These are phyloP conservation scores for Chrysoporthe cubensis DNA, from an alignment of 2,329 filamentous ascomycete genomes.

Conservation along the genomic window DNA sequence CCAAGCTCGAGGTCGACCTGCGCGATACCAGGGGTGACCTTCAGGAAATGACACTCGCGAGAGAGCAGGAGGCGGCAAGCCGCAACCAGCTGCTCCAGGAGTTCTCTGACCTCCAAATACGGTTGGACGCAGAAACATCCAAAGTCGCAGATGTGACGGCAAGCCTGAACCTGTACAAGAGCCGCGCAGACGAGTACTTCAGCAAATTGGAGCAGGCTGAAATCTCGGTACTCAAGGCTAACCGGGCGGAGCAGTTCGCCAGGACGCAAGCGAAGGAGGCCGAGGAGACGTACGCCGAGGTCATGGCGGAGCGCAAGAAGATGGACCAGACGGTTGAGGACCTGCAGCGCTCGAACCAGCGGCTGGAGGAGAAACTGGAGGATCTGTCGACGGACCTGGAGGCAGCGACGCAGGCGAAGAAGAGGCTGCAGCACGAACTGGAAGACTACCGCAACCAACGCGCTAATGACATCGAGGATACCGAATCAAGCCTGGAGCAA, in stretches of 20 bases:
- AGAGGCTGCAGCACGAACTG: slow-evolving; percentile 92
- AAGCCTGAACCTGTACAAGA: slow-evolving; percentile 87
- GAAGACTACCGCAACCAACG: slow-evolving; percentile 96
- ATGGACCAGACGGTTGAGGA: slow-evolving; percentile 89
- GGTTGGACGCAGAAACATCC: slow-evolving; percentile 85
- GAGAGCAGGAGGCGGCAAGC: slow-evolving; percentile 86
- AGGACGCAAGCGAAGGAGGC: slow-evolving; percentile 87
- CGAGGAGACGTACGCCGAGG: slow-evolving; percentile 85
- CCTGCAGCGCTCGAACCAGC: slow-evolving; percentile 84
- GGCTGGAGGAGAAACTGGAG: slow-evolving; percentile 87
- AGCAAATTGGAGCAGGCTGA: slow-evolving; percentile 96
- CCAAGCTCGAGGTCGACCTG: slow-evolving; percentile 81
- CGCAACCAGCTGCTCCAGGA: slow-evolving; percentile 88
- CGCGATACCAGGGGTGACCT: slow-evolving; percentile 83
- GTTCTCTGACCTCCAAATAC: slow-evolving; percentile 90
- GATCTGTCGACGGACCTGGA: slow-evolving; percentile 90
- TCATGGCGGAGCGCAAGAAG: slow-evolving; percentile 90
- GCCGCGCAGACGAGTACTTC: slow-evolving; percentile 93
- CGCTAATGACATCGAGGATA: slow-evolving; percentile 95
- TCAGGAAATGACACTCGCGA: slow-evolving; percentile 74
- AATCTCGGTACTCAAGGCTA: slow-evolving; percentile 90
- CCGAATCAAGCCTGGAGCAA: slow-evolving; percentile 93
- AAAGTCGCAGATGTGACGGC: slow-evolving; percentile 82
- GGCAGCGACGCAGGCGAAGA: slow-evolving; percentile 84
- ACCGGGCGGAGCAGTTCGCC: slow-evolving; percentile 90